Evolutionary conservation across 148 eudicot genomes (phyloP), one percentile per base, ranked within the genome.

Genomic region (Camellia lanceoleosa): DNA sequence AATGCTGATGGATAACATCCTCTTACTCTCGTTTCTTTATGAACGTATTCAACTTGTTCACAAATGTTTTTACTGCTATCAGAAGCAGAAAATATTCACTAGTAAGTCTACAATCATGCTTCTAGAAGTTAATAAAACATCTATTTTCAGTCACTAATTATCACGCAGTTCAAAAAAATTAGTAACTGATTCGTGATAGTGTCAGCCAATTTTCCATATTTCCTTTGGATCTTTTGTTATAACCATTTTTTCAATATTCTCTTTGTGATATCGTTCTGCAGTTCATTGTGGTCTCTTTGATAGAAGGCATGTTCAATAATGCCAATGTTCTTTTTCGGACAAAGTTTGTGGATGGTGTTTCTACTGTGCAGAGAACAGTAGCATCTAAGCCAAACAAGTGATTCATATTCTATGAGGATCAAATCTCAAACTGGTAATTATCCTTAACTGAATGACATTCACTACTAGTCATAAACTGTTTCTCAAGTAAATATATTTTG

Each of bases 281-380:
- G 99, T 96, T 96, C 86, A 91, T 96, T 62, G 99, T 96, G 70
- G 99, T 96, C 76, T 96, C 99, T 19, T 81, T 96, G 78, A 96
- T 93, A 83, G 99, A 96, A 88, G 99, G 99, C 42, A 96, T 96
- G 99, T 96, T 96, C 89, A 96, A 93, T 84, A 96, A 93, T 78
- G 99, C 98, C 23, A 96, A 96, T 82, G 99, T 96, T 74, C 88
- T 96, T 74, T 96, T 93, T 85, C 93, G 97, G 46, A 93, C 98
- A 61, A 93, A 92, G 83, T 96, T 96, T 86, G 98, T 96, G 75
- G 99, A 96, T 78, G 99, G 97, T 74, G 98, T 96, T 63, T 96
- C 99, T n/a, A 96, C 99, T 43, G 98, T 96, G 72, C 98, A 94
- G 85, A 92, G 99, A 89, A 96, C 92, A 61, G 97, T 92, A 62